Base-by-base conservation (phyloP, 2,329 filamentous ascomycete species). In the Alternaria metachromatica region DNA sequence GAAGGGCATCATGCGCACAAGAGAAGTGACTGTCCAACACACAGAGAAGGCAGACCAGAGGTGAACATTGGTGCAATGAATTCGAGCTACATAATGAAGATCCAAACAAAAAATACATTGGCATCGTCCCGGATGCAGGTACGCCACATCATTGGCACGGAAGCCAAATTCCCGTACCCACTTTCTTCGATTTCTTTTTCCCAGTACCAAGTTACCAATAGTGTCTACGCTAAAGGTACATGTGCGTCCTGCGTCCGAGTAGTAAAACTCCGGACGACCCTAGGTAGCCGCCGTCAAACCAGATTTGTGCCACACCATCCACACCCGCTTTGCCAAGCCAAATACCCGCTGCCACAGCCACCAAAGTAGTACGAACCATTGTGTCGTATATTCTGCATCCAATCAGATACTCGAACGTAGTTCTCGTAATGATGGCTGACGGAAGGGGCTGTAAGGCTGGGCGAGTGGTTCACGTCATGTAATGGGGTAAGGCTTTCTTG, bases 61-160 rank as follows among this genome's bases (percentile, higher is more conserved):
- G 4, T 46, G 21, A 9, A n/a, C 11, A 46, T 46, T 7, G 21
- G 44, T 25, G 20, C 44, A 12, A 25, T 46, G 3, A 25, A 15
- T 25, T 4, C 8, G 12, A 46, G 13, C 20, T 8, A 46, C 18
- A 25, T 8, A 1, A 46, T 10, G 7, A 46, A 15, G 21, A 13
- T 9, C n/a, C 11, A 50, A 50, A 25, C 7, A 30, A 33, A 41
- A 30, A 28, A 44, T 37, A 43, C 45, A 28, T 37, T 58, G 33
- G 33, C 33, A 37, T n/a, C 33, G 44, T 74, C 73, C 68, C 77
- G 83, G 77, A 49, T 28, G 28, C 9, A 50, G 6, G 10, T 51
- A 7, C 18, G 49, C 28, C 18, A 51, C n/a, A 50, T 50, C 26
- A 50, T 51, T 23, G 28, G 49, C 28, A 23, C 49, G 13, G 13